phyloP scores from a whole-genome alignment of 83 land plant genomes.

The Picea abies region DNA sequence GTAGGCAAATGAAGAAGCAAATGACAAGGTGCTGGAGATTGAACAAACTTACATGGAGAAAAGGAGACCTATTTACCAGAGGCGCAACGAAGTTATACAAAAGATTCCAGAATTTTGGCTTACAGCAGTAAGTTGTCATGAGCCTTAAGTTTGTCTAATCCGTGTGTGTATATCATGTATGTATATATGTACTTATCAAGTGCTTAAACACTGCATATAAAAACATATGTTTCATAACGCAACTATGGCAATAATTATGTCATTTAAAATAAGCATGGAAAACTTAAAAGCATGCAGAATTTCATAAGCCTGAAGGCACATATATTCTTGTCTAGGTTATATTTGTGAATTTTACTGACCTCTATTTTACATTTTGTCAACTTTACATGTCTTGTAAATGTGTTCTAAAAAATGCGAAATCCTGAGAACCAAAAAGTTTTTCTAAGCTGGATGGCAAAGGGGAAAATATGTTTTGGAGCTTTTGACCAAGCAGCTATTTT shows the following conservation, averaged over 20 bases:
- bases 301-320: not conserved
- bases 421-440: not conserved
- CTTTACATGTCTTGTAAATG: not conserved
- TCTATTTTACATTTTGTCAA: not conserved
- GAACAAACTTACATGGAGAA: constrained; percentile 50
- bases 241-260: not conserved
- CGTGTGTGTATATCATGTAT: not conserved
- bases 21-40: constrained; percentile 57
- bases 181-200: not conserved
- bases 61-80: constrained; percentile 48
- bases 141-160: not conserved
- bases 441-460: not conserved
- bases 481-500: not conserved
- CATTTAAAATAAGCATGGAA: not conserved
- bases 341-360: not conserved
- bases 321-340: not conserved
- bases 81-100: constrained; percentile 44
- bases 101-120: constrained; percentile 53
- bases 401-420: not conserved
- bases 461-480: not conserved
- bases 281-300: not conserved
- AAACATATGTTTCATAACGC: not conserved
- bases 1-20: constrained; percentile 57
- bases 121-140: constrained; percentile 24
- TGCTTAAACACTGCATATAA: not conserved